A percentile compares a stretch with the other conserved stretches of the same genome.
Conservation (phyloP, 2,329 filamentous ascomycete genomes). For the Didymella pinodella region DNA sequence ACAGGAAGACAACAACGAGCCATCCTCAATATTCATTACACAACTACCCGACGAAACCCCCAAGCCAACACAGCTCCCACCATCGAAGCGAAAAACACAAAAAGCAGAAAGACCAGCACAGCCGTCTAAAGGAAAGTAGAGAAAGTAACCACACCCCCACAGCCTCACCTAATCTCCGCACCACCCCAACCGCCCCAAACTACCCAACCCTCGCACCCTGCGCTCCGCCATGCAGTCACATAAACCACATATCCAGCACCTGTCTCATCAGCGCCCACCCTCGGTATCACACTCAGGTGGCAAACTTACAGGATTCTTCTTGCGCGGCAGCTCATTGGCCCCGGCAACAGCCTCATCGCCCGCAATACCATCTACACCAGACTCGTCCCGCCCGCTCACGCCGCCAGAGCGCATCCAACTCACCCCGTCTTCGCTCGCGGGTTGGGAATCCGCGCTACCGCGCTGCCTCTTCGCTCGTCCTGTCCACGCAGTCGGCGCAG, state of each 20-base stretch:
- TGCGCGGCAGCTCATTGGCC: not conserved
- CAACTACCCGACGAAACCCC: not conserved
- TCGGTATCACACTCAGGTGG: not conserved
- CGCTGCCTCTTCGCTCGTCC: not conserved
- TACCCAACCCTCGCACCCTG: not conserved
- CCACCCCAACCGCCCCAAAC: not conserved
- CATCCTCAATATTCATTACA: not conserved
- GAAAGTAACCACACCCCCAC: not conserved
- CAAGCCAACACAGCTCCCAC: not conserved
- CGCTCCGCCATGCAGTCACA: slow-evolving; percentile 1
- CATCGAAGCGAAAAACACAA: not conserved
- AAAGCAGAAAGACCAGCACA: not conserved
- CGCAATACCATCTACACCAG: too few relatives aligned
- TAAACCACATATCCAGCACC: slow-evolving; percentile 6
- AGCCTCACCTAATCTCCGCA: not conserved
- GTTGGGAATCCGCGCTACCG: not conserved
- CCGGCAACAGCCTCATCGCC: too few relatives aligned
- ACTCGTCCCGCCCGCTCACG: too few relatives aligned
- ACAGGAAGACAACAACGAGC: not conserved
- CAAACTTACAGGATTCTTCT: not conserved
- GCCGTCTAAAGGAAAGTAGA: not conserved
- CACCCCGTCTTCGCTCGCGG: not conserved
- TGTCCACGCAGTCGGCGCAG: not conserved
- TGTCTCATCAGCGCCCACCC: not conserved
- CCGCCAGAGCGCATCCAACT: not conserved